A percentile compares a stretch with the other conserved stretches of the same genome.
Conservation (phyloP, 768 basidiomycete species). For the Trametopsis cervina region DNA sequence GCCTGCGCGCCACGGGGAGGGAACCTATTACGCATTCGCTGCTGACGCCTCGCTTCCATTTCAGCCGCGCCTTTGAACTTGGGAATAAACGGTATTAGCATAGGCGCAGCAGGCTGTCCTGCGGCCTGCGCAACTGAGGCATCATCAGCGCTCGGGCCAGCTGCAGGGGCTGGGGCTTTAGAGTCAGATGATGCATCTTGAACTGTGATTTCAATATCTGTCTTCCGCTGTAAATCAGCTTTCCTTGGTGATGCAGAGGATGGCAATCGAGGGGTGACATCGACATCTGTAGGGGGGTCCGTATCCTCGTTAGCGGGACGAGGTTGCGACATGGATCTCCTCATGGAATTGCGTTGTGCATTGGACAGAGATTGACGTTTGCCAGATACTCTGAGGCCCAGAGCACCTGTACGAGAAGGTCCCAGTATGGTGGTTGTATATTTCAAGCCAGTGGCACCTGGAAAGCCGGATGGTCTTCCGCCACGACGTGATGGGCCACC, state of each 20-base stretch:
- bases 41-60: conserved; percentile 68
- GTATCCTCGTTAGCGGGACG: neutral
- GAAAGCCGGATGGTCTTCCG: conserved; percentile 28
- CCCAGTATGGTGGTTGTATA: conserved; percentile 90
- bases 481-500: conserved; percentile 32
- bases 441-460: conserved; percentile 54
- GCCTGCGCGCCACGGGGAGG: conserved; percentile 29
- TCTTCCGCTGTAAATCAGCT: neutral
- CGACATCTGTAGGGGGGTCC: neutral
- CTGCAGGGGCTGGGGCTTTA: neutral
- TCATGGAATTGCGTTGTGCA: conserved; percentile 15
- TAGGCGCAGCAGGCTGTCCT: conserved; percentile 20
- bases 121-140: conserved; percentile 25
- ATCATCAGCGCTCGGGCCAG: conserved; percentile 10
- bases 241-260: conserved; percentile 8
- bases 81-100: conserved; percentile 46
- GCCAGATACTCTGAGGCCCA: conserved; percentile 73
- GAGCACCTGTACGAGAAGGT: conserved; percentile 51
- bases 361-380: conserved; percentile 32
- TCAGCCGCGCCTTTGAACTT: conserved; percentile 81
- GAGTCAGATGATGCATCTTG: conserved; percentile 4
- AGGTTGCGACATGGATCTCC: conserved; percentile 13
- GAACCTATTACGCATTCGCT: conserved; percentile 59
- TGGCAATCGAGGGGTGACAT: conserved; percentile 9
- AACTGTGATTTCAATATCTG: conserved; percentile 6